Percentiles rank a stretch among this genome's conserved stretches.
Evolutionary conservation across 2,329 filamentous ascomycete species (phyloP).

Genomic region (Penicillium sp.): DNA sequence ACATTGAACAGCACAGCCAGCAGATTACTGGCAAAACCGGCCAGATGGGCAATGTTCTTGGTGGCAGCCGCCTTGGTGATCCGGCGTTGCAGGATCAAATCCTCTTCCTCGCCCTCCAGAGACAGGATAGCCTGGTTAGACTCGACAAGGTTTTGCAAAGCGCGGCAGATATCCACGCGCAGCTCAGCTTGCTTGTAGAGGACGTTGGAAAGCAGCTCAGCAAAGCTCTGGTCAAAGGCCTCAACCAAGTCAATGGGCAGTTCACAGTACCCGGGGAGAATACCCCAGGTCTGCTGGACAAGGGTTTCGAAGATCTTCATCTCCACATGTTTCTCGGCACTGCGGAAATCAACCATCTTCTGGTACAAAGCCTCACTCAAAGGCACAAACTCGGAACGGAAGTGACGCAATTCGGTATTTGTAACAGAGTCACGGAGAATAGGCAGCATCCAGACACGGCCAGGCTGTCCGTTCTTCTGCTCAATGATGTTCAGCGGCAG

Average conservation of each 20-base stretch:
- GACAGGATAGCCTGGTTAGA: conserved; percentile 80
- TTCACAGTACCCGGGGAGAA: conserved; percentile 91
- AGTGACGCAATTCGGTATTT: conserved; percentile 84
- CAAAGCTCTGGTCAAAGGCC: conserved; percentile 82
- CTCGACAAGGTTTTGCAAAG: conserved; percentile 81
- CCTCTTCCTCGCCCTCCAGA: conserved; percentile 66
- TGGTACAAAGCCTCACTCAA: conserved; percentile 90
- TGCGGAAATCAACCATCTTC: conserved; percentile 76
- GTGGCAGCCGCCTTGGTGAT: conserved; percentile 72
- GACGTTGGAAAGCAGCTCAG: conserved; percentile 85
- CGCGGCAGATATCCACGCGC: conserved; percentile 81
- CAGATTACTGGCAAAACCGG: conserved; percentile 78
- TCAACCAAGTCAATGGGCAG: conserved; percentile 74
- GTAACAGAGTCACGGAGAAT: conserved; percentile 84
- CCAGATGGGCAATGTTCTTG: conserved; percentile 78
- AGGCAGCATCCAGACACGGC: conserved; percentile 91
- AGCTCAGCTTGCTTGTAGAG: conserved; percentile 90
- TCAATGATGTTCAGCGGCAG: conserved; percentile 82
- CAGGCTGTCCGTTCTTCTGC: conserved; percentile 72
- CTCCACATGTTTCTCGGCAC: conserved; percentile 86
- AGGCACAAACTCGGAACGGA: conserved; percentile 80
- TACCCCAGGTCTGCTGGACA: conserved; percentile 92
- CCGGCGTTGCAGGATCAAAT: conserved; percentile 73
- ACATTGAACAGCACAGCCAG: conserved; percentile 98
- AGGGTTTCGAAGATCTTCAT: conserved; percentile 97